Base-by-base conservation (phyloP, 768 basidiomycete genomes). In the Termitomyces sp. region DNA sequence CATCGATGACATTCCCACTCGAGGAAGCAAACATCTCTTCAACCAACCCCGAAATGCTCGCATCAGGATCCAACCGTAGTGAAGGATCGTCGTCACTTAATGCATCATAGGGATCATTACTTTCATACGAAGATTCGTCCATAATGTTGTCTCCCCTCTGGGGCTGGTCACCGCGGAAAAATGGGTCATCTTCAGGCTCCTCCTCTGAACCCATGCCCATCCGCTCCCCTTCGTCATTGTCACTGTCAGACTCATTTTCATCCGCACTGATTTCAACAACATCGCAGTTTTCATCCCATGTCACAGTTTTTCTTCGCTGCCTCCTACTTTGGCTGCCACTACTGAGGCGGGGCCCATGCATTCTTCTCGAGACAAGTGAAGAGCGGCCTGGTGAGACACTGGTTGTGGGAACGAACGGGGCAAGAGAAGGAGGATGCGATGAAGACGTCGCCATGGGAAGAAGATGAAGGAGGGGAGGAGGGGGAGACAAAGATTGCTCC, bases 221-320 rank as follows among this genome's bases (percentile, higher is more conserved):
- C 17, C 62, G 64, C 30, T 68, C 58, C 42, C 65, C 68, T 19
- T 64, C 71, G 9, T 64, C 67, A n/a, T 66, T 59, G 35, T 72
- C 67, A 21, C 67, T 66, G 7, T 67, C 68, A 12, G 66, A 46
- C 17, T 66, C 61, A 19, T 62, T 60, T 46, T 74, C 75, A 49
- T 88, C 79, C 12, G 77, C 71, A 54, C 89, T 85, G 65, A 90
- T 91, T 64, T 92, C 90, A 30, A 92, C 68, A 11, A 94, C 90
- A 58, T 93, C 90, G 60, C 87, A 89, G 11, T 82, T 78, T 58
- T 89, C 86, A 65, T 86, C 79, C 55, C 88, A 94, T 1, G 82
- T 88, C 26, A 94, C 92, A 0, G 82, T 91, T 67, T 91, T 93
- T 58, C 87, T 69, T 28, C 82, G 77, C 61, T 81, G 79, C 21